Evolutionary conservation across 2,329 filamentous ascomycete genomes (phyloP), one percentile per base, ranked within the genome.

Genomic region (Arthrobotrys musiformis): DNA sequence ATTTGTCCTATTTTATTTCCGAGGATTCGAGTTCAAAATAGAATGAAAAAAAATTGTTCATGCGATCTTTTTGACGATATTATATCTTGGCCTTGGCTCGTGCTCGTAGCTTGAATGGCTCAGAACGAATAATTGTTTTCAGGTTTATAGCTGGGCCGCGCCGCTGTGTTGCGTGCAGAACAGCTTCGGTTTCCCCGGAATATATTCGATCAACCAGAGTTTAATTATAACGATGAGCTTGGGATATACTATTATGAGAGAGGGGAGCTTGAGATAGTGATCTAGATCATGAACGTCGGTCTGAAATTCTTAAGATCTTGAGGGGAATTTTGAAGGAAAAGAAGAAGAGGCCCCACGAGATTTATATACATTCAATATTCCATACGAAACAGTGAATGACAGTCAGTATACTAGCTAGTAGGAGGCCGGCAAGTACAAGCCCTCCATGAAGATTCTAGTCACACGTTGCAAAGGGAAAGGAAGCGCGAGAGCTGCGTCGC

Each of bases 41-140:
- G 61, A 40, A 37, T 24, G 17, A 24, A 24, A 26, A 24, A 24
- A 52, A 67, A 56, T 28, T 19, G 30, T 9, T 4, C 8, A 5
- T n/a, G 11, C 15, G 54, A 58, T 58, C 54, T 58, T 58, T 40
- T 40, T 24, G n/a, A 58, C 54, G 54, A 58, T 58, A 56, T 50
- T 48, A 48, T 48, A 48, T 4, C 5, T 15, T 15, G 37, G 6
- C 37, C 40, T 42, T 42, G 40, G 40, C 40, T 42, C n/a, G n/a
- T 48, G 3, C 5, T 48, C 19, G 5, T 13, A 24, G 30, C 24
- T 19, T 40, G 19, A 56, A 22, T 8, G 33, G 8, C 13, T 37
- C 40, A 15, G 30, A 24, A n/a, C 26, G 19, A n/a, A 40, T 22
- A 35, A n/a, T n/a, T n/a, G n/a, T n/a, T n/a, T 19, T 24, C 19